These are phyloP conservation scores for Chlorella sp. DNA, from an alignment of 139 green algal species.

Conservation along the genomic window DNA sequence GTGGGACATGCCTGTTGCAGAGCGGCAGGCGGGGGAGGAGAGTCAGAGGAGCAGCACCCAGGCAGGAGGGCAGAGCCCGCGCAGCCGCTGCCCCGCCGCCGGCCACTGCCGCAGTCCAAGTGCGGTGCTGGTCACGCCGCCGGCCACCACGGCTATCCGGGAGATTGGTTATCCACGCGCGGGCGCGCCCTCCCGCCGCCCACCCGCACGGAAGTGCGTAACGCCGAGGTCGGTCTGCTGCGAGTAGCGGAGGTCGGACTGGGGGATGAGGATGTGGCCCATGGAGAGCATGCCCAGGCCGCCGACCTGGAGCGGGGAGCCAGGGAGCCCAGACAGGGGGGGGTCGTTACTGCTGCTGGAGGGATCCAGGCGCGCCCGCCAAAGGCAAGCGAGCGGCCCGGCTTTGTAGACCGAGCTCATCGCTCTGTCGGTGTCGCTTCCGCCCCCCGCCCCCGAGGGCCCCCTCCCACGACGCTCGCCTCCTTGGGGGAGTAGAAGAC, in stretches of 20 bases:
- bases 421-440: no score
- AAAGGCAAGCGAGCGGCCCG: background rate
- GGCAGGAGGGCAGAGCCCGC: background rate
- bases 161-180: no score
- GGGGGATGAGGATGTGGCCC: constrained; percentile 99
- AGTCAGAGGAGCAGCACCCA: background rate
- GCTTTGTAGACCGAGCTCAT: background rate
- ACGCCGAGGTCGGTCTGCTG: constrained; percentile 94
- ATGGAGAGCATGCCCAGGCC: constrained; percentile 99
- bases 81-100: background rate
- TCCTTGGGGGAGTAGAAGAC: constrained; percentile 97
- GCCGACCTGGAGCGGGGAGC: constrained; percentile 80
- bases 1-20: constrained; percentile 97
- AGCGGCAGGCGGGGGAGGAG: background rate
- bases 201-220: constrained; percentile 93
- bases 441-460: no score
- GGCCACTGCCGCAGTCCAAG: background rate
- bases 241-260: constrained; percentile 73
- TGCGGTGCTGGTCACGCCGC: background rate
- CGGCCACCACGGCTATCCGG: no score
- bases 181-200: no score
- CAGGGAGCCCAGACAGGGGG: background rate
- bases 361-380: no score
- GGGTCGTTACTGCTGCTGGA: no score
- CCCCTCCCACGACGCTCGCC: no score